A percentile compares a stretch with the other conserved stretches of the same genome.
Conservation (phyloP, 208 protist genomes). For the Trypanosoma boissoni region DNA sequence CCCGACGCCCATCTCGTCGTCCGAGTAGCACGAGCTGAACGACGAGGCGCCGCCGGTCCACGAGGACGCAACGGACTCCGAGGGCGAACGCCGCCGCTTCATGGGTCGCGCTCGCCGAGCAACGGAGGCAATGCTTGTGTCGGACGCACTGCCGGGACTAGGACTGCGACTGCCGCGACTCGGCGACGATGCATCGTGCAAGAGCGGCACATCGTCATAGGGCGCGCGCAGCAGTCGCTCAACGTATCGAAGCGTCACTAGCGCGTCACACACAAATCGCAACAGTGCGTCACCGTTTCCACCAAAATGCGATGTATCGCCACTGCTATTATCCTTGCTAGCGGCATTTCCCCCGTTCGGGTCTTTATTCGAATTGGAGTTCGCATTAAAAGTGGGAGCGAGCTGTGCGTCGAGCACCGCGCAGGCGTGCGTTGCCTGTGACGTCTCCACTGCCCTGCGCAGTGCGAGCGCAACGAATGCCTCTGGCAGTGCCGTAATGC, state of each 20-base stretch:
- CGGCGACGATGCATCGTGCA: too few species aligned
- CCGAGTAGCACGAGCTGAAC: conserved; percentile 42
- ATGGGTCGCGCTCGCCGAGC: neutral
- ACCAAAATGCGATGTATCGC: conserved; percentile 3
- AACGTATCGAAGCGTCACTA: conserved; percentile 65
- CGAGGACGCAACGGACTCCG: neutral
- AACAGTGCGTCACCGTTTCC: conserved; percentile 25
- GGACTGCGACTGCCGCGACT: neutral
- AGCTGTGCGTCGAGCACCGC: conserved; percentile 36
- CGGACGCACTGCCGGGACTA: neutral
- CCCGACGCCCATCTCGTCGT: conserved; percentile 35
- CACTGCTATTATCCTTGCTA: too few species aligned
- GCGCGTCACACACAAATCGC: conserved; percentile 56
- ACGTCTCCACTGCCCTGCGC: conserved; percentile 26
- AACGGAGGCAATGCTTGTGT: conserved; percentile 17
- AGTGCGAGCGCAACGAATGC: conserved; percentile 58
- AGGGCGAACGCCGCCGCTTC: conserved; percentile 20
- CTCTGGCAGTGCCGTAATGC: conserved; percentile 52
- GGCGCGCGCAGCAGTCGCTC: conserved; percentile 33
- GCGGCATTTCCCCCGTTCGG: too few species aligned
- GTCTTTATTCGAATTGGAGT: too few species aligned
- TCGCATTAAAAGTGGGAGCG: conserved; percentile 18
- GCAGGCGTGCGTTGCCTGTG: conserved; percentile 32
- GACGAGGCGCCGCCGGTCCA: conserved; percentile 16
- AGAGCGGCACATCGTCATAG: too few species aligned